Percentiles rank a stretch among this genome's conserved stretches.
These are phyloP conservation scores for Lasiodiplodia gonubiensis DNA, from an alignment of 2,329 filamentous ascomycete species.

Conservation along the genomic window DNA sequence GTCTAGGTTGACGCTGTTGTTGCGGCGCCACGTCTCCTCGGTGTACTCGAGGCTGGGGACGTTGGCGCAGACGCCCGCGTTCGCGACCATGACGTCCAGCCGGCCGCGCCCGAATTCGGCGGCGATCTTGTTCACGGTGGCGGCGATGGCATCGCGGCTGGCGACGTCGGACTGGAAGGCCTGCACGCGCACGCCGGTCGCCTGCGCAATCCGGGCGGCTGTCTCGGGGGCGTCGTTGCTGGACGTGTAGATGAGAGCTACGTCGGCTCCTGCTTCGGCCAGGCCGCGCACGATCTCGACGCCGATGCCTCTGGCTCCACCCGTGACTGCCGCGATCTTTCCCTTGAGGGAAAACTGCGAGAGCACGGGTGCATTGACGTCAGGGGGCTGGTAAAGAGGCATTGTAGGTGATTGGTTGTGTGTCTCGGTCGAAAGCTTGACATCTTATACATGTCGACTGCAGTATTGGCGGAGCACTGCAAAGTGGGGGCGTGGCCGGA, in stretches of 20 bases:
- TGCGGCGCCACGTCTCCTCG: slow-evolving; percentile 11
- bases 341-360: slow-evolving; percentile 29
- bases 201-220: slow-evolving; percentile 30
- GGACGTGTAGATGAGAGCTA: slow-evolving; percentile 32
- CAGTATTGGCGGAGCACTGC: no score
- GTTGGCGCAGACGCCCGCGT: slow-evolving; percentile 26
- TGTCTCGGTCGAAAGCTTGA: not conserved
- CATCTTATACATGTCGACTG: no score
- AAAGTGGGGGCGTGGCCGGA: no score
- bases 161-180: slow-evolving; percentile 33
- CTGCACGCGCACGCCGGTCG: slow-evolving; percentile 25
- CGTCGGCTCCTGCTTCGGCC: slow-evolving; percentile 29
- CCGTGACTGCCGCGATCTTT: slow-evolving; percentile 29
- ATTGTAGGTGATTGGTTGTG: not conserved
- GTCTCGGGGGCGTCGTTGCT: slow-evolving; percentile 31
- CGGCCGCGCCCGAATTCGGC: slow-evolving; percentile 19
- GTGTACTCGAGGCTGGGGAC: slow-evolving; percentile 19
- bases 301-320: slow-evolving; percentile 30
- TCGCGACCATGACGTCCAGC: slow-evolving; percentile 30
- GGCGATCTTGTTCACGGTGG: slow-evolving; percentile 17
- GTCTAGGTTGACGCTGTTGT: slow-evolving; percentile 33
- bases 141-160: slow-evolving; percentile 30
- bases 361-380: slow-evolving; percentile 23
- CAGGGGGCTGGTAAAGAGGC: slow-evolving; percentile 15
- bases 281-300: slow-evolving; percentile 26